A percentile compares a stretch with the other conserved stretches of the same genome.
Conservation (phyloP, 345 rosid species). For the Leavenworthia alabamica region DNA sequence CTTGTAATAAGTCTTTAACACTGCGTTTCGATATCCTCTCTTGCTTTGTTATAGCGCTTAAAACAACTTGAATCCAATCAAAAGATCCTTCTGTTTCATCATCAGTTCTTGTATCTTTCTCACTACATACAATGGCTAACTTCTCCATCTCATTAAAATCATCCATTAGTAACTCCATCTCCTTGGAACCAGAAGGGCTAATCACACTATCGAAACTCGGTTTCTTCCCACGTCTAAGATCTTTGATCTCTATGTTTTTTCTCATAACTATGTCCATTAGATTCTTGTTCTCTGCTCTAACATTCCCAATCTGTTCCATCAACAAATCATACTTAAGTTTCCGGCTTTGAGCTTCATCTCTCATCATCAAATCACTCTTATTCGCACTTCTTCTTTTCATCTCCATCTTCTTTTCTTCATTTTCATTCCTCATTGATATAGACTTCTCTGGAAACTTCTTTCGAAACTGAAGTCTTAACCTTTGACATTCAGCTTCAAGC, state of each 20-base stretch:
- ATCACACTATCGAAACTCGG: constrained; percentile 42
- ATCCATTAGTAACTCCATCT: constrained; percentile 55
- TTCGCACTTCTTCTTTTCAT: constrained; percentile 38
- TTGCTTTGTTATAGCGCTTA: constrained; percentile 66
- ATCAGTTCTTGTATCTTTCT: constrained; percentile 30
- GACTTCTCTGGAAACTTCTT: constrained; percentile 62
- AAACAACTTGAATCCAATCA: constrained; percentile 90
- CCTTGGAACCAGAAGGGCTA: constrained; percentile 60
- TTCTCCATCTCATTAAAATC: constrained; percentile 82
- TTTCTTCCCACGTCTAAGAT: constrained; percentile 42
- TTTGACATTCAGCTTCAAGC: constrained; percentile 82
- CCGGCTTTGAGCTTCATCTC: constrained; percentile 43
- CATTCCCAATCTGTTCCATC: constrained; percentile 45
- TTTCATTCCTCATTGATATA: constrained; percentile 46
- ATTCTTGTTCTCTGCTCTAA: constrained; percentile 69
- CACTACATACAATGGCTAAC: constrained; percentile 59
- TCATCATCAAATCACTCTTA: constrained; percentile 45
- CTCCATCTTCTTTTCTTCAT: constrained; percentile 35
- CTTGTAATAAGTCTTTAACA: constrained; percentile 55
- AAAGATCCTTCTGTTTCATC: constrained; percentile 40
- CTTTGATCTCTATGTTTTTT: constrained; percentile 51
- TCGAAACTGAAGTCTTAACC: constrained; percentile 43
- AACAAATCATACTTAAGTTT: constrained; percentile 37
- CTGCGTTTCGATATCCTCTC: constrained; percentile 52
- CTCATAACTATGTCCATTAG: constrained; percentile 55